These are phyloP conservation scores for Lagenaria siceraria DNA, from an alignment of 306 rosid species.

Conservation along the genomic window DNA sequence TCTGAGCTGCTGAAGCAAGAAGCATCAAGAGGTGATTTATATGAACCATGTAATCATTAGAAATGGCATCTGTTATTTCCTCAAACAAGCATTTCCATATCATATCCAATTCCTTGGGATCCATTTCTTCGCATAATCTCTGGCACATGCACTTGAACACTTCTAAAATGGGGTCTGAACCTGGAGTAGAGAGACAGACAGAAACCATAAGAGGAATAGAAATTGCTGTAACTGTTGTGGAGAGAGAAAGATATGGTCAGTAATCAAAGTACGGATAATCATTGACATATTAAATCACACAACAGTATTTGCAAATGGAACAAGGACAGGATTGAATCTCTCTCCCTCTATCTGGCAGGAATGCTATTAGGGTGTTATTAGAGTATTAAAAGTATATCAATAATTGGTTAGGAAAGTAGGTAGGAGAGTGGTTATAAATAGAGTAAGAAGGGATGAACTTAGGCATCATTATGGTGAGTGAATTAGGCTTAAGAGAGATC, in stretches of 20 bases:
- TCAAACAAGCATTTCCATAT: conserved; percentile 45
- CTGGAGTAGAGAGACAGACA: conserved; percentile 27
- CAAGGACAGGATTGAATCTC: background rate
- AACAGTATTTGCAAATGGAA: background rate
- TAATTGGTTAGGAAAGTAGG: too few relatives aligned
- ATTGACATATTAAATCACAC: background rate
- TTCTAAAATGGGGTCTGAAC: conserved; percentile 34
- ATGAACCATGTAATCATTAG: conserved; percentile 23
- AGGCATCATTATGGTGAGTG: too few relatives aligned
- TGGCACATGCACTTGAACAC: conserved; percentile 36
- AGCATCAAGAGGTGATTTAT: conserved; percentile 35
- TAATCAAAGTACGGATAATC: background rate
- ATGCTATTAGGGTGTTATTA: too few relatives aligned
- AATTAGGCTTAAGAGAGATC: too few relatives aligned
- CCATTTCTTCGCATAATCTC: conserved; percentile 54
- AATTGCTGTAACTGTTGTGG: background rate
- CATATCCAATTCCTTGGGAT: conserved; percentile 49
- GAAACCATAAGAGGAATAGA: conserved; percentile 6
- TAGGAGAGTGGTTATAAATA: too few relatives aligned
- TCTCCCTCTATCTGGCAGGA: background rate
- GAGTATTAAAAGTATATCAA: too few relatives aligned
- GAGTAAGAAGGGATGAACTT: too few relatives aligned
- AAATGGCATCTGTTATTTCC: conserved; percentile 28
- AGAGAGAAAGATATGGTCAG: background rate
- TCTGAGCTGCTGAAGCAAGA: conserved; percentile 41